Evolutionary conservation across 176 grass and related monocot species (phyloP).

Genomic region (Avena insularis): DNA sequence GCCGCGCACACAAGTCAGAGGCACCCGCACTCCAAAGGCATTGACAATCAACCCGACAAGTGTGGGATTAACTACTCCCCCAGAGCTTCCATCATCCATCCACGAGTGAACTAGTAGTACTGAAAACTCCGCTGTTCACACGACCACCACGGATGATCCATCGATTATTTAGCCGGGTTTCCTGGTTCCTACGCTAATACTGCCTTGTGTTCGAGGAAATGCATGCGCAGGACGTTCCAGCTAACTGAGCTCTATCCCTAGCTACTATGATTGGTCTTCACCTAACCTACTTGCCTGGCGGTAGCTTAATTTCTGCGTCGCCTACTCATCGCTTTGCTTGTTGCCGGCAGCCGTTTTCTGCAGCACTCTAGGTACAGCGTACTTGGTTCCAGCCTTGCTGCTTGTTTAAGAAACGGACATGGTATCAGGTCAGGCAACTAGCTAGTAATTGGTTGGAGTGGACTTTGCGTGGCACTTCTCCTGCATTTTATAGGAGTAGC

Average conservation of each 20-base stretch:
- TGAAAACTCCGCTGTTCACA: background rate
- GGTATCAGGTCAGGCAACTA: background rate
- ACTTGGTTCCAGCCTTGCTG: constrained; percentile 29
- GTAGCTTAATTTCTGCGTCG: background rate
- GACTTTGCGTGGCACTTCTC: constrained; percentile 29
- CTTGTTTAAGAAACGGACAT: constrained; percentile 56
- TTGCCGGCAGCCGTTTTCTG: constrained; percentile 33
- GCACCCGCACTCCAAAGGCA: constrained; percentile 57
- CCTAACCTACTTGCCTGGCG: background rate
- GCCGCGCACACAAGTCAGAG: constrained; percentile 33
- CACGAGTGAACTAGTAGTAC: background rate
- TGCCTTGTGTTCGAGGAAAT: constrained; percentile 57
- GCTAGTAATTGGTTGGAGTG: background rate
- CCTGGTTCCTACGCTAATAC: constrained; percentile 43
- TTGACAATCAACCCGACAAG: constrained; percentile 38
- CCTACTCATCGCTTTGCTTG: constrained; percentile 27
- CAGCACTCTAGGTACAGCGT: background rate
- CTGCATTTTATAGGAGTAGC: no score
- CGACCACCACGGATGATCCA: background rate
- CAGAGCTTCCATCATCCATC: background rate
- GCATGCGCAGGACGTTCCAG: constrained; percentile 41
- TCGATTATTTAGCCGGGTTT: constrained; percentile 20
- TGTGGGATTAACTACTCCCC: background rate
- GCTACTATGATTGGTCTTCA: constrained; percentile 41
- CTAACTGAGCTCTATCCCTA: constrained; percentile 19